A percentile compares a stretch with the other conserved stretches of the same genome.
Conservation (phyloP, 805 yeast genomes). For the Candida alai region DNA sequence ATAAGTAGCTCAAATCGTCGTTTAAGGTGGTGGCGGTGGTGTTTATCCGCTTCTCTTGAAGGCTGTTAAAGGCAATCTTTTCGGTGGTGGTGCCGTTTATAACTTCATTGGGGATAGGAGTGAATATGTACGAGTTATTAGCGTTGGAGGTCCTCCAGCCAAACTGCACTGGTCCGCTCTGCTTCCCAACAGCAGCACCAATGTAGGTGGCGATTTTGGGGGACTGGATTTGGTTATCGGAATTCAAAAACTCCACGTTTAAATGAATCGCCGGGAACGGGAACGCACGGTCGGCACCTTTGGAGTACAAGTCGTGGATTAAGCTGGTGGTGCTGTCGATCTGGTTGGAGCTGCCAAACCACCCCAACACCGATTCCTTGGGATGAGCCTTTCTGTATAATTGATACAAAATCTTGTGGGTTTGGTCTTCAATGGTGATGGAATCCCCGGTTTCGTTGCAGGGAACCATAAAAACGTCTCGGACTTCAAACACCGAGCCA, state of each 20-base stretch:
- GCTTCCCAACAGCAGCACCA: slow-evolving; percentile 67
- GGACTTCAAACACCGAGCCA: slow-evolving; percentile 68
- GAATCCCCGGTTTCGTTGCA: slow-evolving; percentile 71
- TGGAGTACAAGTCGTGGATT: slow-evolving; percentile 75
- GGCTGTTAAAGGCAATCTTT: slow-evolving; percentile 49
- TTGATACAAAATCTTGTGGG: slow-evolving; percentile 65
- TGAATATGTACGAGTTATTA: slow-evolving; percentile 55
- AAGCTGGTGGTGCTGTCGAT: slow-evolving; percentile 72
- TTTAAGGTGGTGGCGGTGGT: slow-evolving; percentile 27
- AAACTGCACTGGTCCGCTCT: slow-evolving; percentile 15
- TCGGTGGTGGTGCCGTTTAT: slow-evolving; percentile 54
- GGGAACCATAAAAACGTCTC: slow-evolving; percentile 78
- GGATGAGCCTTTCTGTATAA: slow-evolving; percentile 76
- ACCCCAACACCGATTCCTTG: slow-evolving; percentile 74
- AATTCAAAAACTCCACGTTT: slow-evolving; percentile 58
- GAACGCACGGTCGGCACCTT: slow-evolving; percentile 62
- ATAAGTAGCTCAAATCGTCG: slow-evolving; percentile 41
- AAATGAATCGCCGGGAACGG: slow-evolving; percentile 79
- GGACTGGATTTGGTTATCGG: slow-evolving; percentile 43
- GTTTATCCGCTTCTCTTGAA: slow-evolving; percentile 35
- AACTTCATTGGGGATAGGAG: slow-evolving; percentile 69
- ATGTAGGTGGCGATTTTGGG: slow-evolving; percentile 67
- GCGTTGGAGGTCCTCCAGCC: slow-evolving; percentile 38
- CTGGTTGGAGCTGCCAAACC: slow-evolving; percentile 66
- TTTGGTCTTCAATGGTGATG: slow-evolving; percentile 71